Conservation (phyloP, 2,329 filamentous ascomycete species). For the Diaporthe citrichinensis region DNA sequence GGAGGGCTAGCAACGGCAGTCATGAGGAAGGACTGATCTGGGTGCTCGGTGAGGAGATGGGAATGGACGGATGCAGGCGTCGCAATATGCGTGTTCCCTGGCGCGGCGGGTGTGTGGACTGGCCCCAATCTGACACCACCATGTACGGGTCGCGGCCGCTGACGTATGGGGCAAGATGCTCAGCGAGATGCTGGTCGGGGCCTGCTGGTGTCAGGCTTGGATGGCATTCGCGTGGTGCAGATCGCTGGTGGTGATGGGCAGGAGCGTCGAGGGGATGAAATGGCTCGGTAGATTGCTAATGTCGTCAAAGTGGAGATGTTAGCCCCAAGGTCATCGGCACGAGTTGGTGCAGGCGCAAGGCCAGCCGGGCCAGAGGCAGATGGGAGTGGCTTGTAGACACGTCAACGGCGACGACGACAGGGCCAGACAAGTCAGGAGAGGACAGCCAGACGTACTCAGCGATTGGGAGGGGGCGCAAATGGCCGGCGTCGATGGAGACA, state of each 20-base stretch:
- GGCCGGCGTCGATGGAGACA: conserved; percentile 37
- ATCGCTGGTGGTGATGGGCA: conserved; percentile 25
- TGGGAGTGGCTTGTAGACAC: neutral
- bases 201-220: conserved; percentile 28
- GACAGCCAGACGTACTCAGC: conserved; percentile 33
- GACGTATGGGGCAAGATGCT: conserved; percentile 41
- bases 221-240: conserved; percentile 34
- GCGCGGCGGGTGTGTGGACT: conserved; percentile 38
- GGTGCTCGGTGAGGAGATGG: conserved; percentile 35
- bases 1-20: conserved; percentile 77
- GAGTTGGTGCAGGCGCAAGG: conserved; percentile 22
- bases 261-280: conserved; percentile 32
- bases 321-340: conserved; percentile 40
- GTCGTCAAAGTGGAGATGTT: conserved; percentile 41
- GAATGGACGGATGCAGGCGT: conserved; percentile 45
- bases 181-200: conserved; percentile 35
- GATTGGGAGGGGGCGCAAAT: conserved; percentile 29
- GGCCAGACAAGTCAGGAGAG: neutral
- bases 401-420: conserved; percentile 7
- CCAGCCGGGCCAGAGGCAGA: conserved; percentile 1
- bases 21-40: conserved; percentile 63
- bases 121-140: conserved; percentile 45
- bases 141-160: conserved; percentile 43
- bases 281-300: conserved; percentile 37
- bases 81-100: conserved; percentile 37